phyloP scores from a whole-genome alignment of 1,284 basidiomycete genomes.

The Boletus austroedulis region DNA sequence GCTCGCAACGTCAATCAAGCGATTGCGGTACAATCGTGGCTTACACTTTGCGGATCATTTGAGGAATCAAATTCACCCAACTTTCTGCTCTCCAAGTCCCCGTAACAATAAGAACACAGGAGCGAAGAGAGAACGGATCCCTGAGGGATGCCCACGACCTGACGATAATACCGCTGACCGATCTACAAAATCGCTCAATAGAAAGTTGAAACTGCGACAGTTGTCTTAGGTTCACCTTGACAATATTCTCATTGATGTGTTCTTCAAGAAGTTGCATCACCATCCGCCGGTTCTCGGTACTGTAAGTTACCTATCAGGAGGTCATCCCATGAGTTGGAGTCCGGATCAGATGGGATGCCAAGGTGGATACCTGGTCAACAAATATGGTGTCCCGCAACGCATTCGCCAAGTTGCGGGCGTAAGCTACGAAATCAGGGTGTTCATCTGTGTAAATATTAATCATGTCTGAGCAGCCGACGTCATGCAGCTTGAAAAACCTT shows the following conservation, averaged over 20 bases:
- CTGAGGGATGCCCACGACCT: conserved; percentile 92
- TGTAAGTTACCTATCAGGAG: conserved; percentile 55
- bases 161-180: conserved; percentile 74
- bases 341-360: not conserved
- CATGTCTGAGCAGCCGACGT: not conserved
- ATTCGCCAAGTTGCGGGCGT: conserved; percentile 64
- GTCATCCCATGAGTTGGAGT: not conserved
- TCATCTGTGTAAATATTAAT: conserved; percentile 47
- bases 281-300: conserved; percentile 52
- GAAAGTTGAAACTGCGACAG: not conserved
- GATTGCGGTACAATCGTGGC: not conserved
- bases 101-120: conserved; percentile 93
- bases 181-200: conserved; percentile 50
- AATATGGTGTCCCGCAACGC: conserved; percentile 78
- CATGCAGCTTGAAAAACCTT: conserved; percentile 44
- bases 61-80: conserved; percentile 55
- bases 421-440: conserved; percentile 67
- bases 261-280: conserved; percentile 78
- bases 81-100: conserved; percentile 72
- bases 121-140: conserved; percentile 89
- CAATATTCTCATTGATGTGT: conserved; percentile 89
- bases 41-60: conserved; percentile 59
- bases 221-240: conserved; percentile 57
- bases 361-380: conserved; percentile 69
- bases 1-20: not conserved